These are phyloP conservation scores for Trichoderma asperellum DNA, from an alignment of 2,329 filamentous ascomycete genomes.

Conservation along the genomic window DNA sequence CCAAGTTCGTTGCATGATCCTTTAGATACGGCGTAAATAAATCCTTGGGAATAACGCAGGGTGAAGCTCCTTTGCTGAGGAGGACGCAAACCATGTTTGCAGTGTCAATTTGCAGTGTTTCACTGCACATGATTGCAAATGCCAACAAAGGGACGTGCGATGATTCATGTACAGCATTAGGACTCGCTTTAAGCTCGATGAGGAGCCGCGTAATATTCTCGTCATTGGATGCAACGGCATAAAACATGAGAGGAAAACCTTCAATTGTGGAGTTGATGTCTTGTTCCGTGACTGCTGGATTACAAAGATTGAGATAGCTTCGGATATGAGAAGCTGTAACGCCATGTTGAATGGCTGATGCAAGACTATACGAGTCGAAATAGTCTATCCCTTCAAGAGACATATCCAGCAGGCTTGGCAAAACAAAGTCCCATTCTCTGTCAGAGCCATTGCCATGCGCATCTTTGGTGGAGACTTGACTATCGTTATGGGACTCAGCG, in stretches of 20 bases:
- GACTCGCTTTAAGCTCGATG: conserved; percentile 1
- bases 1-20: not conserved
- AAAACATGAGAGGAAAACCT: conserved; percentile 21
- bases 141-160: conserved; percentile 9
- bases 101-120: conserved; percentile 10
- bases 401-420: not conserved
- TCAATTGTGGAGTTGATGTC: conserved; percentile 14
- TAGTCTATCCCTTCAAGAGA: not conserved
- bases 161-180: not conserved
- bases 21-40: conserved; percentile 13
- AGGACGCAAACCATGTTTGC: conserved; percentile 25
- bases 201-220: conserved; percentile 25
- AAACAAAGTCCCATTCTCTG: conserved; percentile 17
- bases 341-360: conserved; percentile 18
- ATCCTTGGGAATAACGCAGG: not conserved
- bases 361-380: conserved; percentile 4
- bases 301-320: not conserved
- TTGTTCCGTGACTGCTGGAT: not conserved
- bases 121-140: conserved; percentile 23
- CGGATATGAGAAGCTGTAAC: not conserved
- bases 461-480: not conserved
- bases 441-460: too few relatives aligned
- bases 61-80: conserved; percentile 23
- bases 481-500: not conserved
- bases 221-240: conserved; percentile 18